Evolutionary conservation across 2,329 filamentous ascomycete species (phyloP).

Genomic region (Penicillium sp.): DNA sequence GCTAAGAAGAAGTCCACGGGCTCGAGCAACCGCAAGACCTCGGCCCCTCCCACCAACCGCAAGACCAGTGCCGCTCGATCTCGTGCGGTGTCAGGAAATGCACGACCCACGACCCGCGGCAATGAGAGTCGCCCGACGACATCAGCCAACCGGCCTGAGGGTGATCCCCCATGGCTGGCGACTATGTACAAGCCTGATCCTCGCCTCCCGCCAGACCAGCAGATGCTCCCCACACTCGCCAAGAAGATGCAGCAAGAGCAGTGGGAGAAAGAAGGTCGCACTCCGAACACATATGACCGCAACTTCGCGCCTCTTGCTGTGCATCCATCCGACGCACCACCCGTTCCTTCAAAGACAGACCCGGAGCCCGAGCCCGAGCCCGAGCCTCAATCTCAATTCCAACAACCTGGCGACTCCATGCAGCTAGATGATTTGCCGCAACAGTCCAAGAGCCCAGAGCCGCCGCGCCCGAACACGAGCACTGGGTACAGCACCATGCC

Average conservation of each 20-base stretch:
- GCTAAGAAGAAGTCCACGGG: constrained; percentile 35
- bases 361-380: not conserved
- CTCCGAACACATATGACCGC: constrained; percentile 81
- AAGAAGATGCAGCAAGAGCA: constrained; percentile 89
- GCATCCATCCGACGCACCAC: constrained; percentile 36
- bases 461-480: constrained; percentile 41
- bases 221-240: constrained; percentile 91
- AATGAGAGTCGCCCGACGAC: constrained; percentile 56
- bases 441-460: constrained; percentile 36
- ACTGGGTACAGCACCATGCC: constrained; percentile 55
- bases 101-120: constrained; percentile 64
- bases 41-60: constrained; percentile 39
- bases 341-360: constrained; percentile 17
- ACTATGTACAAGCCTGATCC: constrained; percentile 96
- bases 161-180: constrained; percentile 93
- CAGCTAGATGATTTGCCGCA: constrained; percentile 20
- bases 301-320: constrained; percentile 77
- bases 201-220: constrained; percentile 88
- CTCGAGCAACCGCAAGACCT: constrained; percentile 39
- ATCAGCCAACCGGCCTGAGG: constrained; percentile 73
- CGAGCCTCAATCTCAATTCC: constrained; percentile 1
- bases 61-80: constrained; percentile 41
- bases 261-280: constrained; percentile 89
- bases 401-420: constrained; percentile 6
- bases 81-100: constrained; percentile 35